These are phyloP conservation scores for Dorcoceras hygrometricum DNA, from an alignment of 257 asterid genomes.

Conservation along the genomic window DNA sequence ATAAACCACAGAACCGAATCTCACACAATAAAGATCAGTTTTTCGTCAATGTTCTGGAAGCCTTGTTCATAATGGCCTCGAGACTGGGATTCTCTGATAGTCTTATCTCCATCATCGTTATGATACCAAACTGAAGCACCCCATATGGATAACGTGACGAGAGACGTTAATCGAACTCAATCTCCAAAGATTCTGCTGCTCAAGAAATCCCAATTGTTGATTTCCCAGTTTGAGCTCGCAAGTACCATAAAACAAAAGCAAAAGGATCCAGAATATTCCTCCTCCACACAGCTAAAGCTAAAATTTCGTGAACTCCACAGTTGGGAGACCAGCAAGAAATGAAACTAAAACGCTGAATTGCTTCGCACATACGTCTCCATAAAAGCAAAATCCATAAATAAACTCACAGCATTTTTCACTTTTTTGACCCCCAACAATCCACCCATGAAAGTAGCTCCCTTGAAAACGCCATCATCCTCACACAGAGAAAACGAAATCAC, in stretches of 20 bases:
- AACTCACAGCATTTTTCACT: conserved; percentile 44
- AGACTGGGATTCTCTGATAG: conserved; percentile 24
- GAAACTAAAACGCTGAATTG: conserved; percentile 31
- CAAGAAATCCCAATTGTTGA: conserved; percentile 33
- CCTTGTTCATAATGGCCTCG: conserved; percentile 26
- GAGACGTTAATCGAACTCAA: conserved; percentile 28
- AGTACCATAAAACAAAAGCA: conserved; percentile 26
- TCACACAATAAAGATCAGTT: conserved; percentile 11
- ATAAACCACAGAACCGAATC: conserved; percentile 25
- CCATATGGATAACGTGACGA: conserved; percentile 24
- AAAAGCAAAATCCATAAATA: conserved; percentile 55
- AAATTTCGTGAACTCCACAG: conserved; percentile 24
- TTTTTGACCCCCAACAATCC: conserved; percentile 42
- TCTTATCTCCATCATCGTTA: conserved; percentile 30
- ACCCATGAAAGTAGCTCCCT: conserved; percentile 27
- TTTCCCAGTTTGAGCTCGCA: conserved; percentile 31
- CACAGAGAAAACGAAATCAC: conserved; percentile 15
- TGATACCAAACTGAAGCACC: conserved; percentile 27
- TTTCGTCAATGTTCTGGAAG: conserved; percentile 22
- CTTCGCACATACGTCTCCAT: conserved; percentile 52
- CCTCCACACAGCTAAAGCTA: conserved; percentile 28
- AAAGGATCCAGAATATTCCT: conserved; percentile 67
- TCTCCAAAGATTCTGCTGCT: conserved; percentile 18
- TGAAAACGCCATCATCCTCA: conserved; percentile 19
- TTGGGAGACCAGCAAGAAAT: conserved; percentile 24